Evolutionary conservation across 768 basidiomycete genomes (phyloP), one percentile per base, ranked within the genome.

Genomic region (Tulasnella sp.): DNA sequence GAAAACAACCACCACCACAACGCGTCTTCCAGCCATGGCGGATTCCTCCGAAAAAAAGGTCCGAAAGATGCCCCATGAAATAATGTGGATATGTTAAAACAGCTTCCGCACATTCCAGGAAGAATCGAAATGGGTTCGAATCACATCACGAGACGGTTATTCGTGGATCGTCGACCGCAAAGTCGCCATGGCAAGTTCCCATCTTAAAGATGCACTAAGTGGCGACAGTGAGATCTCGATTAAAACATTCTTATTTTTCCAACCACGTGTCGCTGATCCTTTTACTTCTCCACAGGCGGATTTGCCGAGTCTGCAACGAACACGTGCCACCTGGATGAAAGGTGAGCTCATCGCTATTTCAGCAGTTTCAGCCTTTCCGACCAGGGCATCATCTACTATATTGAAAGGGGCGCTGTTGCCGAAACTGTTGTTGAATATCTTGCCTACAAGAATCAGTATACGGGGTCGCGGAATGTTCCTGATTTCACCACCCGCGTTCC

Each of bases 371-470:
- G 38, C n/a, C 17, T 22, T 67, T 69, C 49, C 14, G 37, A 40
- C 25, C 12, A 37, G 12, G 25, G 34, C 12, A 12, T 15, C 22
- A 4, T 42, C 29, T 31, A 29, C n/a, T 45, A 6, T 15, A 42
- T 29, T 64, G 12, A 34, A 14, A 86, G 86, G 37, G 86, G 84
- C 1, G 87, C 91, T 34, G 90, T 97, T 42, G 88, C 93, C 1
- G 93, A 96, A 83, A 96, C 94, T 81, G 85, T 97, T 72, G 86
- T 94, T 54, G 96, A 98, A 82, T 97, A 94, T 81, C 92, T 97
- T 84, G 85, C 88, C 39, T 96, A 92, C 86, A 96, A 92, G 83
- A 85, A 89, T 0, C 87, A 94, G 77, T 94, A 93, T 81, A 85
- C 84, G 1, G 88, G 87, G 0, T 84, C 90, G 79, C 93, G 95